phyloP scores from a whole-genome alignment of 768 basidiomycete species.

The Xerocomellus intermedius region DNA sequence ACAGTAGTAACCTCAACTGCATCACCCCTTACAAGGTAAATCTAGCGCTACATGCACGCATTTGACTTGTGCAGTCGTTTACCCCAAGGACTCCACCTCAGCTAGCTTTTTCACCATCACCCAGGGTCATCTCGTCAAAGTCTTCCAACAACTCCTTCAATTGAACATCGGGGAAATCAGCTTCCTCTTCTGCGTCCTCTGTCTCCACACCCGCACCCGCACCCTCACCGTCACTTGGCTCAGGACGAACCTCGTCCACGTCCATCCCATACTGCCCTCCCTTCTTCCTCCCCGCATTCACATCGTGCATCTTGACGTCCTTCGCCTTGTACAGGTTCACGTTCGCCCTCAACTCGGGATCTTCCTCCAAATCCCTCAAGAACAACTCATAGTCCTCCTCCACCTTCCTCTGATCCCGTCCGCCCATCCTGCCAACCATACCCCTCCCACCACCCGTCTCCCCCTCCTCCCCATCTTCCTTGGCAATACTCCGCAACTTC shows the following conservation, averaged over 20 bases:
- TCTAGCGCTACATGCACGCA: neutral
- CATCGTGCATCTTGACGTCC: constrained; percentile 52
- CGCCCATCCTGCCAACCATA: constrained; percentile 88
- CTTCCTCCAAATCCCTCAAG: constrained; percentile 91
- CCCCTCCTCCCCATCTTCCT: constrained; percentile 85
- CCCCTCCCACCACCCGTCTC: constrained; percentile 76
- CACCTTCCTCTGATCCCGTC: constrained; percentile 87
- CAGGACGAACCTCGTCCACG: constrained; percentile 50
- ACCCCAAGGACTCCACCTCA: neutral
- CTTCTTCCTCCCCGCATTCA: constrained; percentile 20
- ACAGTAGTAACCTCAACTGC: neutral
- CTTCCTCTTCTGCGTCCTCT: constrained; percentile 62
- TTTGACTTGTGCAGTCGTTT: neutral
- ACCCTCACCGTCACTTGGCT: constrained; percentile 21
- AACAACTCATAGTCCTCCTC: constrained; percentile 97
- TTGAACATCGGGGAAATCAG: constrained; percentile 85
- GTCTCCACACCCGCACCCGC: constrained; percentile 18
- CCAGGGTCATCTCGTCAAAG: constrained; percentile 89
- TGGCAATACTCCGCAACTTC: constrained; percentile 90
- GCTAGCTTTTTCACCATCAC: constrained; percentile 32
- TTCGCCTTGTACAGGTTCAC: constrained; percentile 85
- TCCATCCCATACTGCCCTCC: constrained; percentile 53
- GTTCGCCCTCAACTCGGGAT: constrained; percentile 81
- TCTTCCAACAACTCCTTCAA: constrained; percentile 86
- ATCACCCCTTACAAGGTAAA: too few relatives aligned